Conservation (phyloP, 1,284 basidiomycete species). For the Athelia psychrophila region DNA sequence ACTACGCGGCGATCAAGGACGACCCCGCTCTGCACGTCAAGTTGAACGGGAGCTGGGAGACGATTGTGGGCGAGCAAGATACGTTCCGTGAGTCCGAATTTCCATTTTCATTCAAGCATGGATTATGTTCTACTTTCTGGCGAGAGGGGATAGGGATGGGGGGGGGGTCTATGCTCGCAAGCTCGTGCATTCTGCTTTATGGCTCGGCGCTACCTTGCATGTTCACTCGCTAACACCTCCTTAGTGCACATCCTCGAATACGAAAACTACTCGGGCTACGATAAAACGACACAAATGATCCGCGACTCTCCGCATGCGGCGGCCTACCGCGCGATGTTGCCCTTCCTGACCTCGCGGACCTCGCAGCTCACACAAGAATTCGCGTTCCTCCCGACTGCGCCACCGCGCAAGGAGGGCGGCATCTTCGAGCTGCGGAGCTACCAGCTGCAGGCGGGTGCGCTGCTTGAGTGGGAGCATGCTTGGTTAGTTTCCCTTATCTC, state of each 20-base stretch:
- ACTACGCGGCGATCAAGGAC: constrained; percentile 76
- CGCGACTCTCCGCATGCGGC: constrained; percentile 62
- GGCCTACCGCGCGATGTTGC: constrained; percentile 67
- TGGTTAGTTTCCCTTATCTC: constrained; percentile 53
- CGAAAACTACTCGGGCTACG: constrained; percentile 85
- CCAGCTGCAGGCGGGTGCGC: constrained; percentile 77
- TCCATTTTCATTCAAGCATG: background rate
- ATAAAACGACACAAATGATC: constrained; percentile 64
- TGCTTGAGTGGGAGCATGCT: constrained; percentile 91
- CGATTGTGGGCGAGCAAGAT: constrained; percentile 83
- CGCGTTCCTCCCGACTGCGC: constrained; percentile 88
- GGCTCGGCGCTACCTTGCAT: too few species aligned
- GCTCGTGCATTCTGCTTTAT: too few species aligned
- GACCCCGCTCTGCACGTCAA: constrained; percentile 77
- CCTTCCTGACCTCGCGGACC: constrained; percentile 67
- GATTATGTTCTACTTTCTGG: background rate
- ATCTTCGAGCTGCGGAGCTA: constrained; percentile 91
- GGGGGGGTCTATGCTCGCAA: too few species aligned
- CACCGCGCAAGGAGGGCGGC: constrained; percentile 82
- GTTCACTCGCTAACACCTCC: too few species aligned
- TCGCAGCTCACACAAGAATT: constrained; percentile 90
- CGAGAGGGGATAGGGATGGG: too few species aligned
- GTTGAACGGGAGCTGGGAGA: constrained; percentile 90
- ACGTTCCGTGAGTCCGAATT: constrained; percentile 62
- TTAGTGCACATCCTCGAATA: constrained; percentile 83